phyloP scores from a whole-genome alignment of 1,284 basidiomycete species.

The Microbotryum scabiosae region DNA sequence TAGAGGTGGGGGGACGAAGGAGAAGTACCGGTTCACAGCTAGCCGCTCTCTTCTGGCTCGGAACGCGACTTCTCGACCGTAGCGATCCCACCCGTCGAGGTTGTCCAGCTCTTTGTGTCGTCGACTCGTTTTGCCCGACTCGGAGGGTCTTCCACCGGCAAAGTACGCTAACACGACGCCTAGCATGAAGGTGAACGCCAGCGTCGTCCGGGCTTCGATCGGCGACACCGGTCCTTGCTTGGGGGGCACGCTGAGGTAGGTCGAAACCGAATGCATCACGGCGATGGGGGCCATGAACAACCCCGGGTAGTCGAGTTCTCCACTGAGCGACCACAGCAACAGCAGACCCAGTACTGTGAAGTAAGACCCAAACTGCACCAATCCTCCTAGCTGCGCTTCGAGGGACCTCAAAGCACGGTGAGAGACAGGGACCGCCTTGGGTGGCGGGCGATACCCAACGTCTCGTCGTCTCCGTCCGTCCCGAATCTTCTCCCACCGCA shows the following conservation, averaged over 20 bases:
- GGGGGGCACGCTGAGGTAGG: too few relatives aligned
- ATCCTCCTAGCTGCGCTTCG: conserved; percentile 29
- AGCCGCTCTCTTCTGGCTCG: conserved; percentile 25
- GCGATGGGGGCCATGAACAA: not conserved
- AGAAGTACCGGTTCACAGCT: conserved; percentile 28
- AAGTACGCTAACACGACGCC: conserved; percentile 31
- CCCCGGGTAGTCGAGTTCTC: conserved; percentile 29
- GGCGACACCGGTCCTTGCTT: conserved; percentile 4
- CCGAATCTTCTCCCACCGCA: conserved; percentile 26
- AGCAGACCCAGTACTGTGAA: conserved; percentile 27
- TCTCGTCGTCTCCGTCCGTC: conserved; percentile 27
- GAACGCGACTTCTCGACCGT: conserved; percentile 31
- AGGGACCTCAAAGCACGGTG: conserved; percentile 29
- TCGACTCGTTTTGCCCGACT: conserved; percentile 10
- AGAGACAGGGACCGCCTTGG: conserved; percentile 25
- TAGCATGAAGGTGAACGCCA: conserved; percentile 29
- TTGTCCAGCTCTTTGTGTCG: conserved; percentile 20
- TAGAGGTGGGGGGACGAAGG: conserved; percentile 18
- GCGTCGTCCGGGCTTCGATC: conserved; percentile 29
- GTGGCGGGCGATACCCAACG: conserved; percentile 29
- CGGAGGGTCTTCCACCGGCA: conserved; percentile 28
- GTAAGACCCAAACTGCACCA: conserved; percentile 29
- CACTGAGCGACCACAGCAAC: conserved; percentile 27
- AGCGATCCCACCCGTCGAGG: conserved; percentile 31
- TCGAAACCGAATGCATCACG: conserved; percentile 1